Percentiles rank a stretch among this genome's conserved stretches.
Conservation (phyloP, 805 yeast species). For the Cyberlindnera maritima region DNA sequence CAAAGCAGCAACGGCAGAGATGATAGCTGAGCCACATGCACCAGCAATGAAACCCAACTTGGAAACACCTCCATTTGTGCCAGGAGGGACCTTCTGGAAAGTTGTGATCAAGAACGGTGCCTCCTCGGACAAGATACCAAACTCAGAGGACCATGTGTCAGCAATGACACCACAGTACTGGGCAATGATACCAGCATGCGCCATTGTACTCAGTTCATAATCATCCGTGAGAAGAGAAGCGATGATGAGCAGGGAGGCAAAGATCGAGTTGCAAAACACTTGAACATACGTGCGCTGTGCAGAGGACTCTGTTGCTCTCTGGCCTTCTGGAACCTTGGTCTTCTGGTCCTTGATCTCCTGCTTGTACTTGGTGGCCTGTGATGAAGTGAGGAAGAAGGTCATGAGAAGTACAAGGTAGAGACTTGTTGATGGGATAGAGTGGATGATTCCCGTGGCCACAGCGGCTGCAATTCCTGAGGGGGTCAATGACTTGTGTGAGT, state of each 20-base stretch:
- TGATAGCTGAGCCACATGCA: conserved; percentile 33
- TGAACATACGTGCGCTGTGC: conserved; percentile 38
- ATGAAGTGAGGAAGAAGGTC: conserved; percentile 37
- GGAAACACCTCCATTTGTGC: conserved; percentile 47
- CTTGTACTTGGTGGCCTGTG: conserved; percentile 38
- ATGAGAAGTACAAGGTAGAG: conserved; percentile 33
- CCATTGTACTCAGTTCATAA: conserved; percentile 8
- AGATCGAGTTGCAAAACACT: conserved; percentile 39
- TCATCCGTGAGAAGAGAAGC: conserved; percentile 17
- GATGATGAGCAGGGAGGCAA: conserved; percentile 36
- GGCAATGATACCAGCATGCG: conserved; percentile 27
- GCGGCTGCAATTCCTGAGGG: conserved; percentile 36
- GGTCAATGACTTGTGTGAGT: conserved; percentile 36
- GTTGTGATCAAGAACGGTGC: conserved; percentile 40
- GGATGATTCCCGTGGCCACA: conserved; percentile 36
- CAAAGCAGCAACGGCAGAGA: conserved; percentile 30
- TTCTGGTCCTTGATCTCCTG: conserved; percentile 33
- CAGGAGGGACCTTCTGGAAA: conserved; percentile 39
- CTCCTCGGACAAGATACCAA: conserved; percentile 39
- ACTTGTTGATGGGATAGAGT: conserved; percentile 35
- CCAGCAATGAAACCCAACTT: conserved; percentile 36
- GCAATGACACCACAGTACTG: conserved; percentile 45
- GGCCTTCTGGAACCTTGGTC: conserved; percentile 27
- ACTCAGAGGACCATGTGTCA: conserved; percentile 47
- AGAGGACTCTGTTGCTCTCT: conserved; percentile 22